A percentile compares a stretch with the other conserved stretches of the same genome.
phyloP scores from a whole-genome alignment of 305 asterid genomes.

The Fraxinus sp. region DNA sequence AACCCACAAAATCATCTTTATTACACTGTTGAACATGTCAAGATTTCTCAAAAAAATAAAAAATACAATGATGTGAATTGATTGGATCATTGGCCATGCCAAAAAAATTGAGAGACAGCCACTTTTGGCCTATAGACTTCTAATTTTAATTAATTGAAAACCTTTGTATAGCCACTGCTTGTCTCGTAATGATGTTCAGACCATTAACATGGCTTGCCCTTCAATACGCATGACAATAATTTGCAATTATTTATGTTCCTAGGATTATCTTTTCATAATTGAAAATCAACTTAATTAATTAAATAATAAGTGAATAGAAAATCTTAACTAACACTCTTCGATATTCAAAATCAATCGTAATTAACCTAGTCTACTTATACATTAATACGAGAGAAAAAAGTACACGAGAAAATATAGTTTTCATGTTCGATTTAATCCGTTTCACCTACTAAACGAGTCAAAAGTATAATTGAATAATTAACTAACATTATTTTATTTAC shows the following conservation, averaged over 20 bases:
- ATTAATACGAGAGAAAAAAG: background rate
- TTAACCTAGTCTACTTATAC: background rate
- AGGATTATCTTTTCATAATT: background rate
- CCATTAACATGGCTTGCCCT: conserved; percentile 1
- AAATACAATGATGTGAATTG: background rate
- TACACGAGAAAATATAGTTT: background rate
- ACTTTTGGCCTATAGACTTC: background rate
- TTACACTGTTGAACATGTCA: background rate
- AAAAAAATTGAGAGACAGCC: background rate
- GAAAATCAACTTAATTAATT: background rate
- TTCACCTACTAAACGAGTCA: background rate
- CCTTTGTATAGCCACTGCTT: background rate
- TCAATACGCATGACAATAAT: conserved; percentile 3
- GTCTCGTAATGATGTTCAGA: background rate
- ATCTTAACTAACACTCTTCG: background rate
- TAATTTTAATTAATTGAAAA: background rate
- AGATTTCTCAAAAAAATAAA: background rate
- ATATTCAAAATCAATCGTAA: background rate
- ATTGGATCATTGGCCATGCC: background rate
- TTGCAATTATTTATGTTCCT: background rate
- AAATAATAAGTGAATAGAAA: background rate
- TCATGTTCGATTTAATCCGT: background rate
- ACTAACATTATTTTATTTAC: background rate
- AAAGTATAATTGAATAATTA: background rate
- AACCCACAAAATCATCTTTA: background rate